Conservation (phyloP, 1,284 basidiomycete species). For the Sporisorium reilianum region DNA sequence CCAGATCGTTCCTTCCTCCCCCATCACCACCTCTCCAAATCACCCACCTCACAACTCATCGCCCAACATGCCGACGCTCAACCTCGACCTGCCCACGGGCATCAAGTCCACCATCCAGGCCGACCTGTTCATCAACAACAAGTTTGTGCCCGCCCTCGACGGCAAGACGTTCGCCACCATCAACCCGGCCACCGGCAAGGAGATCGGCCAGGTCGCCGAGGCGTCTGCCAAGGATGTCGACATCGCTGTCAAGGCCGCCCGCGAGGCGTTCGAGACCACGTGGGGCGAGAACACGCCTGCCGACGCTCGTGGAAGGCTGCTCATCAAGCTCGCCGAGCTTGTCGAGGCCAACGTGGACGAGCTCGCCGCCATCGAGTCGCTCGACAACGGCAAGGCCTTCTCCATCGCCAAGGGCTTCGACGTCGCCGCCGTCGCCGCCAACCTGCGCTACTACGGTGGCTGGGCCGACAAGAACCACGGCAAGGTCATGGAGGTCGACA, state of each 20-base stretch:
- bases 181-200: constrained; percentile 65
- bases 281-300: constrained; percentile 73
- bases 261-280: constrained; percentile 55
- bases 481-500: constrained; percentile 84
- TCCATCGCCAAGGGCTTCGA: constrained; percentile 77
- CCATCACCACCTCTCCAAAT: neutral
- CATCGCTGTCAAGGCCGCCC: constrained; percentile 62
- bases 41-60: neutral
- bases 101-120: constrained; percentile 58
- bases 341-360: constrained; percentile 81
- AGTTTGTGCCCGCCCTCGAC: constrained; percentile 61
- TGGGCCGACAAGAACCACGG: constrained; percentile 84
- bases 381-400: constrained; percentile 87
- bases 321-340: constrained; percentile 78
- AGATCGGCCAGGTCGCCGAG: constrained; percentile 64
- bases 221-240: constrained; percentile 66
- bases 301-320: constrained; percentile 75
- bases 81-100: constrained; percentile 66
- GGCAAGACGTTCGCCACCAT: constrained; percentile 65
- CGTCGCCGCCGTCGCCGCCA: constrained; percentile 76
- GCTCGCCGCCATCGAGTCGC: constrained; percentile 71
- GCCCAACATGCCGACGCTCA: constrained; percentile 53
- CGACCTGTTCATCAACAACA: constrained; percentile 66
- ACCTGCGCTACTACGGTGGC: constrained; percentile 76
- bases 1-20: neutral